Percentiles rank a stretch among this genome's conserved stretches.
Conservation (phyloP, 108 stramenopile species). For the Nannochloropsis granulata region DNA sequence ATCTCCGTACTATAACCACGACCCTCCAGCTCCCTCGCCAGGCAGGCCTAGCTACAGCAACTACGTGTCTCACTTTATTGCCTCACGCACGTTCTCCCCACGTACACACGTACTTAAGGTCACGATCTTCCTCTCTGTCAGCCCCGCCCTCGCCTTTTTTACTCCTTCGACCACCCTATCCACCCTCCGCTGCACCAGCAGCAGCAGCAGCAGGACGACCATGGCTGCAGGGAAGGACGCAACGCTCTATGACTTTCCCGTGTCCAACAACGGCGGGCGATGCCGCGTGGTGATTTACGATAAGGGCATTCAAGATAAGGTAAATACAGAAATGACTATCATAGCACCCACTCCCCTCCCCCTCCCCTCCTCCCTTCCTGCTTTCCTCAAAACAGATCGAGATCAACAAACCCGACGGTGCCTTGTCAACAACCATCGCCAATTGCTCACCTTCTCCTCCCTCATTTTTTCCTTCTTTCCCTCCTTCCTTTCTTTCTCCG, state of each 20-base stretch:
- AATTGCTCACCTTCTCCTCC: not conserved
- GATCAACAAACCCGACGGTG: not conserved
- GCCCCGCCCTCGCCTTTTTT: not conserved
- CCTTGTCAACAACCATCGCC: not conserved
- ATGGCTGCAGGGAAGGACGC: not conserved
- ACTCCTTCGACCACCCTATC: not conserved
- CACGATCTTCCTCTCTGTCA: not conserved
- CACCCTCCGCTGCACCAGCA: too few species aligned
- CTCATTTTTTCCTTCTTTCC: not conserved
- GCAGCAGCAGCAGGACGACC: not conserved
- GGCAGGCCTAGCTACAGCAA: too few species aligned
- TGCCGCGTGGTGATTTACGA: constrained; percentile 64
- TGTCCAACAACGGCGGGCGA: constrained; percentile 80
- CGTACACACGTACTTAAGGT: not conserved
- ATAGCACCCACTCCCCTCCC: not conserved
- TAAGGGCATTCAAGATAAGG: not conserved
- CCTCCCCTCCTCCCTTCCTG: not conserved
- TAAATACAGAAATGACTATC: not conserved
- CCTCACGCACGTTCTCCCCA: too few species aligned
- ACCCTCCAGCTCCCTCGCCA: too few species aligned
- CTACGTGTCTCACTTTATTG: too few species aligned
- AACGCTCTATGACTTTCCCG: constrained; percentile 69
- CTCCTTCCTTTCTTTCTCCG: not conserved
- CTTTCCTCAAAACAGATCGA: not conserved
- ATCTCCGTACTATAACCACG: too few species aligned